Percentiles rank a stretch among this genome's conserved stretches.
These are phyloP conservation scores for Russula sp. DNA, from an alignment of 768 basidiomycete genomes.

Conservation along the genomic window DNA sequence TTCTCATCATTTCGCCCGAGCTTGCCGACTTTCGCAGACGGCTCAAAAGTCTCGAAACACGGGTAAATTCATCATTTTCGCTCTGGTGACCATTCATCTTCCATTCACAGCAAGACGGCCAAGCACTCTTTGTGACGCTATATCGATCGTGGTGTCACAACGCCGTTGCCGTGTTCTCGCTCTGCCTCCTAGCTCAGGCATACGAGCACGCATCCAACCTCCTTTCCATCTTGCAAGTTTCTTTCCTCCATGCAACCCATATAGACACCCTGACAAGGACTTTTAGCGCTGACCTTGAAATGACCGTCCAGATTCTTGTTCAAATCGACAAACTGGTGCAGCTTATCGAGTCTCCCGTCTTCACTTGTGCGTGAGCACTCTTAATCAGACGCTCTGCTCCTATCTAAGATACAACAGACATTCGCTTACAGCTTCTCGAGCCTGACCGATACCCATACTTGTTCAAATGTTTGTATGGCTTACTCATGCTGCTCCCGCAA, in stretches of 20 bases:
- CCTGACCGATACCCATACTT: slow-evolving; percentile 95
- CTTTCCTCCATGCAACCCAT: slow-evolving; percentile 10
- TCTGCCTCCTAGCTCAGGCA: slow-evolving; percentile 94
- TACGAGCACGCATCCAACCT: slow-evolving; percentile 98
- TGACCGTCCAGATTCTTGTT: slow-evolving; percentile 89
- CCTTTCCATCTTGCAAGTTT: slow-evolving; percentile 83
- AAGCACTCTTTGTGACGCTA: slow-evolving; percentile 87
- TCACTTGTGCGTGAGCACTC: slow-evolving; percentile 66
- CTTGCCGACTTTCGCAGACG: slow-evolving; percentile 91
- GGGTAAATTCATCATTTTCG: slow-evolving; percentile 44
- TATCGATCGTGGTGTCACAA: slow-evolving; percentile 99
- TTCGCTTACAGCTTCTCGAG: slow-evolving; percentile 90
- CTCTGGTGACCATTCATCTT: background rate
- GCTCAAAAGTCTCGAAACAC: slow-evolving; percentile 87
- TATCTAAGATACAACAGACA: slow-evolving; percentile 39
- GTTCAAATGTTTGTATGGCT: slow-evolving; percentile 95
- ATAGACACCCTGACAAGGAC: background rate
- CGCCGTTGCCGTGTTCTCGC: slow-evolving; percentile 91
- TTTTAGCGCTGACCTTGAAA: slow-evolving; percentile 87
- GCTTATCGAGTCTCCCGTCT: slow-evolving; percentile 95
- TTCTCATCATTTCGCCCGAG: slow-evolving; percentile 93
- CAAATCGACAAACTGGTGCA: slow-evolving; percentile 98
- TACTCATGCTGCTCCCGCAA: slow-evolving; percentile 95
- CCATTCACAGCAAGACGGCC: slow-evolving; percentile 78
- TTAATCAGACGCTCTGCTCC: background rate